phyloP scores from a whole-genome alignment of 306 rosid species.

The Crotalaria pallida region DNA sequence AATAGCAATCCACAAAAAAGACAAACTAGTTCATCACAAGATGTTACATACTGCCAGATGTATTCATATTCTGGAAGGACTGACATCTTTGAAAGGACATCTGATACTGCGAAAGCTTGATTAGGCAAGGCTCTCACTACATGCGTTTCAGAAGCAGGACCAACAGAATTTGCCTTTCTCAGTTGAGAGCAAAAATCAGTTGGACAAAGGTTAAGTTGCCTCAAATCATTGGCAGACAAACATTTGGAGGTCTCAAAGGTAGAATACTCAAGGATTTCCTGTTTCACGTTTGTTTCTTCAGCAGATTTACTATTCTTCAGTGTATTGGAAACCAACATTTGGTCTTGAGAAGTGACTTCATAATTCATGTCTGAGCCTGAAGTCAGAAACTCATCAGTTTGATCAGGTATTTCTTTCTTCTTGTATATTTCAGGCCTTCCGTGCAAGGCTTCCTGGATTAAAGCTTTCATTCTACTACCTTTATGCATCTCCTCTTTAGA shows the following conservation, averaged over 20 bases:
- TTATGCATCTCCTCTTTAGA: slow-evolving; percentile 43
- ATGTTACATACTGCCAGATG: slow-evolving; percentile 78
- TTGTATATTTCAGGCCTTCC: slow-evolving; percentile 73
- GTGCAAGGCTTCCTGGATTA: slow-evolving; percentile 72
- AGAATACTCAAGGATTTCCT: slow-evolving; percentile 34
- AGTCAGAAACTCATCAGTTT: slow-evolving; percentile 42
- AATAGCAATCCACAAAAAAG: slow-evolving; percentile 6
- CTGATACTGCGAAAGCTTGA: slow-evolving; percentile 28
- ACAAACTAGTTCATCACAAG: slow-evolving; percentile 18
- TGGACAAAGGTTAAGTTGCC: slow-evolving; percentile 25
- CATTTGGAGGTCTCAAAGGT: slow-evolving; percentile 30
- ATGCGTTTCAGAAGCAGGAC: slow-evolving; percentile 37
- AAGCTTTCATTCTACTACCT: slow-evolving; percentile 68
- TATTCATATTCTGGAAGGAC: slow-evolving; percentile 73
- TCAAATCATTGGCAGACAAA: slow-evolving; percentile 27
- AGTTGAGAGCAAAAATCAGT: slow-evolving; percentile 33
- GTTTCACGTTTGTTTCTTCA: slow-evolving; percentile 40
- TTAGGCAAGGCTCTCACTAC: slow-evolving; percentile 33
- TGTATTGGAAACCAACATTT: slow-evolving; percentile 34
- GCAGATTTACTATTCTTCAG: slow-evolving; percentile 30
- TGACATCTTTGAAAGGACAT: slow-evolving; percentile 37
- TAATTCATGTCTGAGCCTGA: slow-evolving; percentile 37
- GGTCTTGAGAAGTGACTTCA: slow-evolving; percentile 44
- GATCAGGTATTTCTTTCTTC: slow-evolving; percentile 51
- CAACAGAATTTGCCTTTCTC: slow-evolving; percentile 30